Base-by-base conservation (phyloP, 306 rosid species). In the Quercus cerris region DNA sequence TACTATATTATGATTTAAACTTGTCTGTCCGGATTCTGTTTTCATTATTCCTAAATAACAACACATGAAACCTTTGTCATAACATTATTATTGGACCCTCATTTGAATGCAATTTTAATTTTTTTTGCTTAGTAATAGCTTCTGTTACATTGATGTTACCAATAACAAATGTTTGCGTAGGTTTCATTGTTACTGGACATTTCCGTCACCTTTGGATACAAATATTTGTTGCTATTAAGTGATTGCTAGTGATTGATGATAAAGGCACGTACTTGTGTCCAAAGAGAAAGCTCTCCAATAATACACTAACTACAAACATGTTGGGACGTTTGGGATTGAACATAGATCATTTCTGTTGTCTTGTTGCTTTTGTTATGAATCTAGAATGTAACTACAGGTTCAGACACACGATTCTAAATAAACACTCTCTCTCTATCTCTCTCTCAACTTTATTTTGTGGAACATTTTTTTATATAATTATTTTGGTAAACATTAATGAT, bases 281-380 rank as follows among this genome's bases (percentile, higher is more conserved):
- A 84, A 85, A 57, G 18, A 27, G 54, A 70, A 52, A 22, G 74
- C 31, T 46, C 41, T 46, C 17, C 9, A 27, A 68, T 20, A n/a
- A 77, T 38, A 13, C 69, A 56, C 78, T 46, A 70, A 76, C 20
- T 59, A 57, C 46, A 51, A 74, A 76, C 46, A 41, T 71, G 81
- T 75, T 68, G 20, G 78, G 75, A 81, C 51, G 66, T 28, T 38
- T 73, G 81, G 86, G 83, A 83, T 77, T 71, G 75, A 73, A 61
- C 58, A 22, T 4, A 49, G 30, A 14, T 46, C 20, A 81, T 81
- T 81, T 67, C 86, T 76, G 20, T 12, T 54, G 80, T 76, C 75
- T 61, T 63, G 73, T 75, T 73, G 41, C 79, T 44, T 31, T 75
- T 17, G 12, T 80, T 82, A 44, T 54, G 74, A 44, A 63, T 71